Conservation (phyloP, 2,329 filamentous ascomycete genomes). For the Endoconidiophora polonica region DNA sequence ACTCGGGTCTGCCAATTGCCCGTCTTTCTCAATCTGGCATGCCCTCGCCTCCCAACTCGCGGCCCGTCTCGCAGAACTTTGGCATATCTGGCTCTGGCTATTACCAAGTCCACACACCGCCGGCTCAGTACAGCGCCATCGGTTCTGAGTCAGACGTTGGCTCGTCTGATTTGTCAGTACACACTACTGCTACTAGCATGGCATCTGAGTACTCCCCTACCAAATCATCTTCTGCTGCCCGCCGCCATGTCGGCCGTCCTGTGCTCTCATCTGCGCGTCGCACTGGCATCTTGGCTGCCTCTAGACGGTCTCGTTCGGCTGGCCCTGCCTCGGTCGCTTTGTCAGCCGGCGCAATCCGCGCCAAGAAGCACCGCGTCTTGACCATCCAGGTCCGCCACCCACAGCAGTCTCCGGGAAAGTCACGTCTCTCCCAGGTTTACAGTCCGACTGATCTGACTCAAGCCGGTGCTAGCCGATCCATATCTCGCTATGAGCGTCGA, state of each 20-base stretch:
- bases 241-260: not conserved
- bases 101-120: not conserved
- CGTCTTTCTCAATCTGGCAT: slow-evolving; percentile 10
- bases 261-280: slow-evolving; percentile 2
- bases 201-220: not conserved
- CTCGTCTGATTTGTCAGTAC: slow-evolving; percentile 4
- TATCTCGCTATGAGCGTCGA: not conserved
- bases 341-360: not conserved
- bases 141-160: slow-evolving; percentile 1
- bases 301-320: not conserved
- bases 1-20: slow-evolving; percentile 10
- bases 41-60: slow-evolving; percentile 7
- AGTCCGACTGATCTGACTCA: slow-evolving; percentile 1
- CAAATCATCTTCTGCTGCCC: not conserved
- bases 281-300: not conserved
- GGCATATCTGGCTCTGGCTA: not conserved
- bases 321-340: slow-evolving; percentile 1
- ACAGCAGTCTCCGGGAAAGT: slow-evolving; percentile 1
- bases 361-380: slow-evolving; percentile 7
- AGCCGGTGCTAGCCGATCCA: not conserved
- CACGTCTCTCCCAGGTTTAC: slow-evolving; percentile 4
- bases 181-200: slow-evolving; percentile 5
- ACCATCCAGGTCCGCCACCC: slow-evolving; percentile 12
- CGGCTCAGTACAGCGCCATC: not conserved
- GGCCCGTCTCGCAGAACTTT: slow-evolving; percentile 8